Evolutionary conservation across 371 early-diverging fungal genomes (phyloP), one percentile per base, ranked within the genome.

Genomic region (Thermomucor indicae-seudaticae): DNA sequence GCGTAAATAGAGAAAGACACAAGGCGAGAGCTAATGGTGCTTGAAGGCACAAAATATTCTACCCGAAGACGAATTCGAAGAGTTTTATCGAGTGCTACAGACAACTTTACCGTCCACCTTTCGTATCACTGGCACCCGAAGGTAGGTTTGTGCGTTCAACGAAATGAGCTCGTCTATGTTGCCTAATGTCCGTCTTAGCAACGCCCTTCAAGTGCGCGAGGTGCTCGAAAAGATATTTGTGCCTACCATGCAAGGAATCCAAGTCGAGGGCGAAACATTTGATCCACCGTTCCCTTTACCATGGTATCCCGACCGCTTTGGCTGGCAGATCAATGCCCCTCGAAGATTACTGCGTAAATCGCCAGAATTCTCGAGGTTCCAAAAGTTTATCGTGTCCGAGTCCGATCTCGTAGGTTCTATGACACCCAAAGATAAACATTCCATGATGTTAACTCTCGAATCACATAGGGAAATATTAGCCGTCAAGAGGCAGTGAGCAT

Each of bases 401-500:
- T 93, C 95, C 4, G 95, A 96, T 70, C 85, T 90, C 11, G 58
- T 43, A 58, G 44, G 29, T 32, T 10, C 19, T 28, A 11, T 37
- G 44, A 14, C 27, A 64, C 41, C 45, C 17, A 6, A 14, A 25
- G 1, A 10, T 16, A 17, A 16, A n/a, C 24, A 6, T 6, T 6
- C 6, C n/a, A 45, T 17, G 17, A 19, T 30, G 24, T 24, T 16
- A 29, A 45, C 3, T 19, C 8, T 11, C 2, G 4, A 11, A 11
- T 4, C 6, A 10, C n/a, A 43, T 64, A 82, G 79, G 98, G 99
- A 52, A 92, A 95, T 64, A 88, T 99, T 48, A 92, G 91, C 62
- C 79, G 99, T 39, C 99, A 99, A 73, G 99, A 99, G 61, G 90
- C 91, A 10, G 99, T 99, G 39, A 92, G 92, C 70, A 99, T 99